These are phyloP conservation scores for Dalechampia spathulata DNA, from an alignment of 441 rosid genomes.

Conservation along the genomic window DNA sequence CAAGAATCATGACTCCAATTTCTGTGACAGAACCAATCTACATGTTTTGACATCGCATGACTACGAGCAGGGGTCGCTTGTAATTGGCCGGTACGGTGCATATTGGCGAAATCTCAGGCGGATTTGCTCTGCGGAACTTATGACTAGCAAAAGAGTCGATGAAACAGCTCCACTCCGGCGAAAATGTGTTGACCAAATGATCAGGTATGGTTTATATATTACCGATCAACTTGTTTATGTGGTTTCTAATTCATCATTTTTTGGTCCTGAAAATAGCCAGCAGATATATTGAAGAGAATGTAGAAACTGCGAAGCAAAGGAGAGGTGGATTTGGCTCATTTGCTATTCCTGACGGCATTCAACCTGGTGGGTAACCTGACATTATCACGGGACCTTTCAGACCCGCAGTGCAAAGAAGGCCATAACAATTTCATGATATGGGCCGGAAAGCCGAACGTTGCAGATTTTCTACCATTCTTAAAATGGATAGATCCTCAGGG, in stretches of 20 bases:
- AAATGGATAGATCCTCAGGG: conserved; percentile 70
- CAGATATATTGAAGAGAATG: conserved; percentile 7
- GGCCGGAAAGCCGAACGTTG: conserved; percentile 39
- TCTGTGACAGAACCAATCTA: conserved; percentile 66
- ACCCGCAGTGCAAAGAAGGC: conserved; percentile 11
- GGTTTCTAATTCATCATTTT: no score
- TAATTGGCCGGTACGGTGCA: conserved; percentile 64
- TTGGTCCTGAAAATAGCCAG: no score
- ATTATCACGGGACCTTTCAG: conserved; percentile 13
- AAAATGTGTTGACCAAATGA: conserved; percentile 47
- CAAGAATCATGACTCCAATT: conserved; percentile 53
- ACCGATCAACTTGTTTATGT: no score
- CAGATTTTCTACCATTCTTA: conserved; percentile 59
- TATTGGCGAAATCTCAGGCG: conserved; percentile 74
- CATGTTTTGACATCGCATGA: no score
- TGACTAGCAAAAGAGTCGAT: conserved; percentile 49
- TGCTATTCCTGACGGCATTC: conserved; percentile 14
- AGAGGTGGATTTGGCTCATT: conserved; percentile 2
- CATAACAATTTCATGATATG: conserved; percentile 3
- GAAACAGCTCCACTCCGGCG: conserved; percentile 37
- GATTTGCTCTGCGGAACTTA: conserved; percentile 47
- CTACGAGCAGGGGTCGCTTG: conserved; percentile 52
- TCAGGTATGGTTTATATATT: no score
- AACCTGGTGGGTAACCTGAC: conserved; percentile 17
- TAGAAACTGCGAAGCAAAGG: no score